A percentile compares a stretch with the other conserved stretches of the same genome.
phyloP scores from a whole-genome alignment of 2,329 filamentous ascomycete genomes.

The Penicillium sp. region DNA sequence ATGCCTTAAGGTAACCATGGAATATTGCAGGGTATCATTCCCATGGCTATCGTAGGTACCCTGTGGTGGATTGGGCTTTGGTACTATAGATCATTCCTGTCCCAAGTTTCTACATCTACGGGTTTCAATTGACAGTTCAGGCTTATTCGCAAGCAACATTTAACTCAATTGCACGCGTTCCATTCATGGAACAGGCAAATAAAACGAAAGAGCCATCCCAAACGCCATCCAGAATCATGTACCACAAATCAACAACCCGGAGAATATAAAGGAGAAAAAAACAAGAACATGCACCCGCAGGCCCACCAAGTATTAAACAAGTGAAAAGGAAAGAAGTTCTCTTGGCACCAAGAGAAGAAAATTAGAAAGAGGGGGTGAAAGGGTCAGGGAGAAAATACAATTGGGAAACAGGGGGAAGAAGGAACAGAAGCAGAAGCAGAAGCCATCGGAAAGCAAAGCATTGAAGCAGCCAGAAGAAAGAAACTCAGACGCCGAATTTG shows the following conservation, averaged over 20 bases:
- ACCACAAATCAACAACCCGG: slow-evolving; percentile 26
- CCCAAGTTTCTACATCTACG: background rate
- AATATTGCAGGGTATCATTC: no score
- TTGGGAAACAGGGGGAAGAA: slow-evolving; percentile 15
- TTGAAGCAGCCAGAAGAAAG: slow-evolving; percentile 29
- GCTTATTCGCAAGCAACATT: slow-evolving; percentile 13
- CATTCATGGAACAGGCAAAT: slow-evolving; percentile 23
- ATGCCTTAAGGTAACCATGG: no score
- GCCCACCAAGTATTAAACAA: slow-evolving; percentile 32
- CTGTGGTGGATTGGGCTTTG: no score
- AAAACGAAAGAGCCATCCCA: slow-evolving; percentile 24
- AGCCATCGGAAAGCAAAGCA: slow-evolving; percentile 28
- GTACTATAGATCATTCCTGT: no score
- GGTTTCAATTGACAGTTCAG: background rate
- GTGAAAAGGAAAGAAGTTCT: slow-evolving; percentile 22
- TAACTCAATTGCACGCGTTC: slow-evolving; percentile 22
- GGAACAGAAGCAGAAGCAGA: slow-evolving; percentile 23
- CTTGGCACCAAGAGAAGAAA: slow-evolving; percentile 17
- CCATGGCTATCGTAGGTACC: no score
- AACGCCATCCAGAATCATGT: slow-evolving; percentile 31
- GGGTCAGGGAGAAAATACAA: slow-evolving; percentile 17
- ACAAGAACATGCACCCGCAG: slow-evolving; percentile 22
- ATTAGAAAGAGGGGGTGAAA: slow-evolving; percentile 7
- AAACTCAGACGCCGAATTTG: slow-evolving; percentile 36
- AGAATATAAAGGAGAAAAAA: slow-evolving; percentile 7